phyloP scores from a whole-genome alignment of 2,329 filamentous ascomycete species.

The Macrophomina tecta region DNA sequence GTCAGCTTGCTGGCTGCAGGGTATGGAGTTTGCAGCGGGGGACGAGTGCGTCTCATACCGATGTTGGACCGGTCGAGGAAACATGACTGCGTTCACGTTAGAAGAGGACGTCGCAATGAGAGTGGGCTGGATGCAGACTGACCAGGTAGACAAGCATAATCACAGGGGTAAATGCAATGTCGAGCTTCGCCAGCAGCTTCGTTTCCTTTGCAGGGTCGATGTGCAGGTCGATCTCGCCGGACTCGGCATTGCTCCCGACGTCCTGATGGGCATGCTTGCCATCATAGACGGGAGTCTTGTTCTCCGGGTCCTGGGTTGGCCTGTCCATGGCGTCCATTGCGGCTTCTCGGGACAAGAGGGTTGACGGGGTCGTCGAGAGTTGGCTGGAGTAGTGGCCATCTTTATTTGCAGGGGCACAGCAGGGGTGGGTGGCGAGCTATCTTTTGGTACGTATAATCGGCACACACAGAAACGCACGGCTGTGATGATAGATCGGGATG shows the following conservation, averaged over 20 bases:
- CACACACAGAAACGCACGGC: slow-evolving; percentile 1
- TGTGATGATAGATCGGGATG: slow-evolving; percentile 23
- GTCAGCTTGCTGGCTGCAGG: background rate
- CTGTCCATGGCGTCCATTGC: slow-evolving; percentile 22
- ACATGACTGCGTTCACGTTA: slow-evolving; percentile 39
- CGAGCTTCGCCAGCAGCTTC: slow-evolving; percentile 56
- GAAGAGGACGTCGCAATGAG: background rate
- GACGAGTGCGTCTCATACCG: slow-evolving; percentile 37
- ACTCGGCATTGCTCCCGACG: slow-evolving; percentile 28
- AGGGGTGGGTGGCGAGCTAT: slow-evolving; percentile 17
- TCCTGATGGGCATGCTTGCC: slow-evolving; percentile 29
- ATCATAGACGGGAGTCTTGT: slow-evolving; percentile 25
- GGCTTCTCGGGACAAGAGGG: background rate
- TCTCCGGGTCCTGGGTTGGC: background rate
- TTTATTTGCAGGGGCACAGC: slow-evolving; percentile 12
- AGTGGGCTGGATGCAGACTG: background rate
- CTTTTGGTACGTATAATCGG: slow-evolving; percentile 9
- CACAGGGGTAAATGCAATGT: slow-evolving; percentile 56
- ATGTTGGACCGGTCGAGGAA: slow-evolving; percentile 64
- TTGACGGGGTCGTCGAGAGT: background rate
- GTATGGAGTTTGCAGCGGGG: background rate
- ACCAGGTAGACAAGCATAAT: slow-evolving; percentile 62
- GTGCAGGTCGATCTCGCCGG: slow-evolving; percentile 24
- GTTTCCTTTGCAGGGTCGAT: slow-evolving; percentile 55
- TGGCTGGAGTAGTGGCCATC: background rate